Evolutionary conservation across 2,329 filamentous ascomycete species (phyloP), one percentile per base, ranked within the genome.

Genomic region (Fusarium lyarnte): DNA sequence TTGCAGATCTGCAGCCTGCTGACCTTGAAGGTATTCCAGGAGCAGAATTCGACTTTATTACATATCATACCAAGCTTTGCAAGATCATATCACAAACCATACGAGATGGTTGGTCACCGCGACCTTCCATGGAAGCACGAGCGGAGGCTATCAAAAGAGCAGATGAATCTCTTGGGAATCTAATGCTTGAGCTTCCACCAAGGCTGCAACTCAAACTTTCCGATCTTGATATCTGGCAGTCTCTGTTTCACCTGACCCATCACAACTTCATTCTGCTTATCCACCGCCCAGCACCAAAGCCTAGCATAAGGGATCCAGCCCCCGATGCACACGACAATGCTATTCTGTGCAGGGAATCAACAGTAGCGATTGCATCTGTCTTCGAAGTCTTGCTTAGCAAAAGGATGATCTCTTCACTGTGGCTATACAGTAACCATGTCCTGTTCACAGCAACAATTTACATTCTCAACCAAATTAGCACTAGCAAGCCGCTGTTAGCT

Each of bases 371-470:
- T 14, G 39, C 45, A 19, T 66, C 52, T 14, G 39, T 66, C 7
- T 66, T 66, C 6, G 63, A 66, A n/a, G 53, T 21, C 5, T 17
- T 66, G 3, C 35, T 66, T 2, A 39, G 33, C 8, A 51, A 60
- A 17, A 41, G 11, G 4, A 14, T 33, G 0, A 60, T 45, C 1
- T 60, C 63, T 8, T 66, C 45, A 5, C 13, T 66, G 7, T 66
- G 63, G 63, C 8, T 66, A 7, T 66, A 66, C 17, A 66, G 63
- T 17, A 66, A 66, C 9, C 52, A 66, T 25, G 63, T 66, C 8
- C 25, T 66, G 0, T 66, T 66, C 5, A 66, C 63, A 7, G 62
- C 63, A 11, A 66, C 62, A 2, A 66, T 66, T 5, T 47, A 66
- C 11, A 66, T 66, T 7, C 17, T 66, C 8, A 66, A 60, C 11